phyloP scores from a whole-genome alignment of 2,329 filamentous ascomycete genomes.

The Colletotrichum acutatum region DNA sequence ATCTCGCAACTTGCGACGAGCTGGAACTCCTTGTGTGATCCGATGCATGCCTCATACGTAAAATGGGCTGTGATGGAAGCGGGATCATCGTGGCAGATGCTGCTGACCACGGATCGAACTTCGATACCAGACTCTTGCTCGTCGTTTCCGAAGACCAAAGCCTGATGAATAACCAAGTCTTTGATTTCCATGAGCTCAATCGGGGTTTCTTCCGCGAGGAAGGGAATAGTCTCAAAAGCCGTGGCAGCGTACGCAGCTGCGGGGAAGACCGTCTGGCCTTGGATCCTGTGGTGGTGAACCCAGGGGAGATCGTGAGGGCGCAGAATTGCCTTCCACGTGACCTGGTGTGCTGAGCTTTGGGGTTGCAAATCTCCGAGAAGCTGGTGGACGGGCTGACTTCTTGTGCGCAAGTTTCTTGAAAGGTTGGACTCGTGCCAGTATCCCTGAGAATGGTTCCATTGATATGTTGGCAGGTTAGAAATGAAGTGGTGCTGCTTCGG shows the following conservation, averaged over 20 bases:
- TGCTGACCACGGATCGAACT: background rate
- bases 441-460: conserved; percentile 46
- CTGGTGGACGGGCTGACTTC: conserved; percentile 45
- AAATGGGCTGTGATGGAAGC: background rate
- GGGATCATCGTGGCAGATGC: background rate
- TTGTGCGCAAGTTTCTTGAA: conserved; percentile 39
- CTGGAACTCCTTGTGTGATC: background rate
- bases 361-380: conserved; percentile 38
- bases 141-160: conserved; percentile 1
- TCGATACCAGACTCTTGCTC: background rate
- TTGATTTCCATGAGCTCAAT: background rate
- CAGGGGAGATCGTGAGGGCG: conserved; percentile 40
- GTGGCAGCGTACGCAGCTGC: conserved; percentile 55
- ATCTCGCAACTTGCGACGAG: conserved; percentile 28
- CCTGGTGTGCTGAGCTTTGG: background rate
- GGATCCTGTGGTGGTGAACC: conserved; percentile 49
- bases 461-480: conserved; percentile 48
- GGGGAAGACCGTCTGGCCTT: conserved; percentile 54
- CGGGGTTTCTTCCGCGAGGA: background rate
- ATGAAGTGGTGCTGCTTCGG: background rate
- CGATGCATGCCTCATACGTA: background rate
- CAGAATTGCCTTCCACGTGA: conserved; percentile 6
- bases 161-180: background rate
- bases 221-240: conserved; percentile 37
- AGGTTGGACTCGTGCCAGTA: conserved; percentile 46